Conservation (phyloP, 768 basidiomycete species). For the Mrakia gelida region DNA sequence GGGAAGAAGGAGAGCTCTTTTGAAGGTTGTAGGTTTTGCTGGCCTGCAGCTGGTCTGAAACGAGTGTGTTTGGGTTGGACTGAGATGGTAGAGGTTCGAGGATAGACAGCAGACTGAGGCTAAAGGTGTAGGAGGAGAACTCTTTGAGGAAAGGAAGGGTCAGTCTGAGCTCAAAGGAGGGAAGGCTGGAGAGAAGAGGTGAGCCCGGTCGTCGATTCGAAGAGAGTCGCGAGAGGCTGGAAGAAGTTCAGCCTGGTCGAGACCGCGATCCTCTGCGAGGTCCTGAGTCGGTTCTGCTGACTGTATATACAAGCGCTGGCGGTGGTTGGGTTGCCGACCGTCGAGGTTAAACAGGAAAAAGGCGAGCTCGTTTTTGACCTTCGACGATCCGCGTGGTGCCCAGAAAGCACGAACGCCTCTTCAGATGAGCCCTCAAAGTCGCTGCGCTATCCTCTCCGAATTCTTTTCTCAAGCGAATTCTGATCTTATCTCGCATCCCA, state of each 20-base stretch:
- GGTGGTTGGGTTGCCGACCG: too few species aligned
- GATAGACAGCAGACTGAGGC: background rate
- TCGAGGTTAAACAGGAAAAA: too few species aligned
- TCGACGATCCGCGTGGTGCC: too few species aligned
- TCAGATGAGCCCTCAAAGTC: too few species aligned
- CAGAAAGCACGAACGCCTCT: too few species aligned
- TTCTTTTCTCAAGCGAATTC: too few species aligned
- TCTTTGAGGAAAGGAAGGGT: background rate
- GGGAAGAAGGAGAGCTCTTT: background rate
- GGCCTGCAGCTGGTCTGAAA: background rate
- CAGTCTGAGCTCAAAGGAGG: slow-evolving; percentile 2
- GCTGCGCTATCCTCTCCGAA: too few species aligned
- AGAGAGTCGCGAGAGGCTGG: too few species aligned
- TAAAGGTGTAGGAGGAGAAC: background rate
- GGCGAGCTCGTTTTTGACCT: too few species aligned
- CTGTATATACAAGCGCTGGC: too few species aligned
- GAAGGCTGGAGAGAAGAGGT: background rate
- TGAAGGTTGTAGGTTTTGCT: background rate
- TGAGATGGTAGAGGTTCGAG: background rate
- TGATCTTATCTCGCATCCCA: too few species aligned
- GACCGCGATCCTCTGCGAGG: too few species aligned
- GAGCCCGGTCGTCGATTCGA: background rate
- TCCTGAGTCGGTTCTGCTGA: background rate
- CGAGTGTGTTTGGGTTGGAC: background rate
- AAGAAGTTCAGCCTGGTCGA: background rate